Evolutionary conservation across 305 asterid genomes (phyloP).

Genomic region (Rubia balearica): DNA sequence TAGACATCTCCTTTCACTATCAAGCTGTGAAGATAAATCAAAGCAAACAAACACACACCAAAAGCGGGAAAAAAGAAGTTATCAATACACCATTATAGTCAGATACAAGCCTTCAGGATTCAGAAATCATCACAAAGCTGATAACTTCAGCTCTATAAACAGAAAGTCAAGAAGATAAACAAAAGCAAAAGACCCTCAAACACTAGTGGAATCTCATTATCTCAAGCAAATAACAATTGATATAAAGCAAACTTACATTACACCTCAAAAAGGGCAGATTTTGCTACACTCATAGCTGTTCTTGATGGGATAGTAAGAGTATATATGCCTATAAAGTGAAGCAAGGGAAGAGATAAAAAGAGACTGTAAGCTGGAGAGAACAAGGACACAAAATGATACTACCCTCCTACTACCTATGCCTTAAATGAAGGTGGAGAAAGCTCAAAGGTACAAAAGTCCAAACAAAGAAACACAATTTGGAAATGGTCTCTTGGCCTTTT

Average conservation of each 20-base stretch:
- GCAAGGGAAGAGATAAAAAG: neutral
- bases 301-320: neutral
- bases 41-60: neutral
- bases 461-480: neutral
- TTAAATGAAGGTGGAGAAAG: neutral
- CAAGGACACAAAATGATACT: neutral
- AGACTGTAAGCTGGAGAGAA: slow-evolving; percentile 1
- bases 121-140: neutral
- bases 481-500: neutral
- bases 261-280: neutral
- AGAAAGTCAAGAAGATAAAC: neutral
- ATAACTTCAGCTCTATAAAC: neutral
- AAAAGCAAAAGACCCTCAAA: neutral
- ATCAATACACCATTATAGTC: too few relatives aligned
- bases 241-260: neutral
- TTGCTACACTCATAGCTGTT: neutral
- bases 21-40: neutral
- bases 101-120: neutral
- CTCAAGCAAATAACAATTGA: neutral
- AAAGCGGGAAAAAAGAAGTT: neutral
- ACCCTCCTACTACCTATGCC: neutral
- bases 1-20: neutral
- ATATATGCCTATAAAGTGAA: neutral
- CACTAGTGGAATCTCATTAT: neutral
- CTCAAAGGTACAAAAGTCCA: neutral